Conservation (phyloP, 768 basidiomycete species). For the Porpolomopsis calyptriformis region DNA sequence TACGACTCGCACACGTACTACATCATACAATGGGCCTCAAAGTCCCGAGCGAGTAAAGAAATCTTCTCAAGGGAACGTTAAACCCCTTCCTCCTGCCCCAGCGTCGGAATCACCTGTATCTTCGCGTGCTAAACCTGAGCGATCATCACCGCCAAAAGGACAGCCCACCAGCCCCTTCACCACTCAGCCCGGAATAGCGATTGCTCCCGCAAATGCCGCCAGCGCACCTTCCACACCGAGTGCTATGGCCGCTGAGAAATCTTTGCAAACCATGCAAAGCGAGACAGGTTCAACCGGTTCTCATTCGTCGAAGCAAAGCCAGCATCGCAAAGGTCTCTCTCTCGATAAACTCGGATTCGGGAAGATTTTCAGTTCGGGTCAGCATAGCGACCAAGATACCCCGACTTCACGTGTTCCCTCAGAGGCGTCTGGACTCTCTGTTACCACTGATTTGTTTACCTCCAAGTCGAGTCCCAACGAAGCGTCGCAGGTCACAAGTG, state of each 20-base stretch:
- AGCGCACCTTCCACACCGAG: conserved; percentile 30
- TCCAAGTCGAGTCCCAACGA: not conserved
- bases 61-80: conserved; percentile 21
- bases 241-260: conserved; percentile 13
- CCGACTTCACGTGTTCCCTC: conserved; percentile 5
- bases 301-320: conserved; percentile 18
- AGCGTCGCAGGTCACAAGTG: conserved; percentile 10
- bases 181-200: not conserved
- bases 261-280: conserved; percentile 10
- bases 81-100: conserved; percentile 21
- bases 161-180: conserved; percentile 3
- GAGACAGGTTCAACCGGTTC: conserved; percentile 6
- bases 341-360: conserved; percentile 72
- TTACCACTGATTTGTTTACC: not conserved
- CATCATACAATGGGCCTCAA: not conserved
- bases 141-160: conserved; percentile 1
- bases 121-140: not conserved
- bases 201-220: conserved; percentile 16
- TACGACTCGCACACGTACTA: not conserved
- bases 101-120: conserved; percentile 9
- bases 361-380: conserved; percentile 52
- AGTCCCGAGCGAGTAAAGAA: conserved; percentile 12
- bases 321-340: conserved; percentile 53
- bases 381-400: conserved; percentile 20
- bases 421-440: conserved; percentile 2